phyloP scores from a whole-genome alignment of 257 asterid genomes.

The Cinchona pubescens region DNA sequence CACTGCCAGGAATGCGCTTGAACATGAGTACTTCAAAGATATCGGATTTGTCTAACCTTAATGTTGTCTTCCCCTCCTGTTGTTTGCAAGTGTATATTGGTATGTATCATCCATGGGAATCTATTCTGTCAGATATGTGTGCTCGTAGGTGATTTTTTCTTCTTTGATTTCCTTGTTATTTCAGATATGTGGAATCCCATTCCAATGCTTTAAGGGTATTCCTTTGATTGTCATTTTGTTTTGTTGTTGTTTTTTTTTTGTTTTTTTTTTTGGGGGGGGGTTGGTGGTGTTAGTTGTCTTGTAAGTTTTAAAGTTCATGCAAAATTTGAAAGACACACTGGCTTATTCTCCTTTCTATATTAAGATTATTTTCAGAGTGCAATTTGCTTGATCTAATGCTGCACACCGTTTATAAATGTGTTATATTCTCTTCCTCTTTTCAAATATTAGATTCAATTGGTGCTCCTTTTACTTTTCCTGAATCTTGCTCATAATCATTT shows the following conservation, averaged over 20 bases:
- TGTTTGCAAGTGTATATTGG: slow-evolving; percentile 57
- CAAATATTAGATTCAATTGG: not conserved
- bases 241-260: slow-evolving; percentile 18
- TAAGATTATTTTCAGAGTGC: slow-evolving; percentile 36
- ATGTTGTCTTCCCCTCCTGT: slow-evolving; percentile 24
- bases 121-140: slow-evolving; percentile 35
- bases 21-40: slow-evolving; percentile 89
- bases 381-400: not conserved
- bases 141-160: slow-evolving; percentile 23
- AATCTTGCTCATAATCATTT: not conserved
- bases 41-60: slow-evolving; percentile 64
- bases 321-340: slow-evolving; percentile 30
- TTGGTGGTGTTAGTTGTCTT: slow-evolving; percentile 24
- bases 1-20: slow-evolving; percentile 83
- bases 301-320: slow-evolving; percentile 32
- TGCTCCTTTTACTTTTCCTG: not conserved
- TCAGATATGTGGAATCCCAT: slow-evolving; percentile 9
- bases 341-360: slow-evolving; percentile 23
- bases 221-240: slow-evolving; percentile 20
- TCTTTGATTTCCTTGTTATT: slow-evolving; percentile 26
- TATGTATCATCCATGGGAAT: slow-evolving; percentile 41
- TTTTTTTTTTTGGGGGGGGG: too few species aligned
- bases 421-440: not conserved
- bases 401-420: not conserved
- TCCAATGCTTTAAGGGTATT: slow-evolving; percentile 29